phyloP scores from a whole-genome alignment of 1,284 basidiomycete genomes.

The Fomitopsis palustris region DNA sequence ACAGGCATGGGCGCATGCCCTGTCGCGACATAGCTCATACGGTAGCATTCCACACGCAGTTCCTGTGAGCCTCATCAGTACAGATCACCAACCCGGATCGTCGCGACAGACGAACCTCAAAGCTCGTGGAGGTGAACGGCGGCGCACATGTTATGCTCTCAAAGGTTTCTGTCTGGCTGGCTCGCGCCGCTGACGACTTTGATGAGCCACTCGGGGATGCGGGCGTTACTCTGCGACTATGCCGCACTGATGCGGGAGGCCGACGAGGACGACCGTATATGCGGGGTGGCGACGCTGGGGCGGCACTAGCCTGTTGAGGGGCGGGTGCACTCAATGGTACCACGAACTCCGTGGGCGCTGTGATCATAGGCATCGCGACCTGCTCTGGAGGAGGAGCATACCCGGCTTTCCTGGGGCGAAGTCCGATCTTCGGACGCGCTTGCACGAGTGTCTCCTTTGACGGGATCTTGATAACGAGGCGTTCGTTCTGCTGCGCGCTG shows the following conservation, averaged over 20 bases:
- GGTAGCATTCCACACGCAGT: slow-evolving; percentile 1
- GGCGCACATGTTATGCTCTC: background rate
- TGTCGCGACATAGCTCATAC: background rate
- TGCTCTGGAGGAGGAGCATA: background rate
- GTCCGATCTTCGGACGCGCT: background rate
- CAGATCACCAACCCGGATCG: background rate
- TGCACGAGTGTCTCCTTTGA: background rate
- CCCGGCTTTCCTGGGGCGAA: background rate
- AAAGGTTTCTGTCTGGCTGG: background rate
- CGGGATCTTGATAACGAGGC: background rate
- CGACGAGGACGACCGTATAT: background rate
- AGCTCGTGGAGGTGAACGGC: background rate
- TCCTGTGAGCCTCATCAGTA: background rate
- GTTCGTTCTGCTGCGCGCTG: background rate
- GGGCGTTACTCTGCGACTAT: background rate
- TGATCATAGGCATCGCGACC: too few relatives aligned
- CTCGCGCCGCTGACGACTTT: background rate
- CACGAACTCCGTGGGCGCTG: background rate
- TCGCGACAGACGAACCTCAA: background rate
- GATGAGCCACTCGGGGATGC: background rate
- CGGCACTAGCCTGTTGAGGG: background rate
- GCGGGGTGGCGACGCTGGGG: background rate
- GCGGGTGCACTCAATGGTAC: background rate
- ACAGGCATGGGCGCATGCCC: slow-evolving; percentile 1
- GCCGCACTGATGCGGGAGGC: background rate